Base-by-base conservation (phyloP, 1,284 basidiomycete species). In the Vanrija sp. region DNA sequence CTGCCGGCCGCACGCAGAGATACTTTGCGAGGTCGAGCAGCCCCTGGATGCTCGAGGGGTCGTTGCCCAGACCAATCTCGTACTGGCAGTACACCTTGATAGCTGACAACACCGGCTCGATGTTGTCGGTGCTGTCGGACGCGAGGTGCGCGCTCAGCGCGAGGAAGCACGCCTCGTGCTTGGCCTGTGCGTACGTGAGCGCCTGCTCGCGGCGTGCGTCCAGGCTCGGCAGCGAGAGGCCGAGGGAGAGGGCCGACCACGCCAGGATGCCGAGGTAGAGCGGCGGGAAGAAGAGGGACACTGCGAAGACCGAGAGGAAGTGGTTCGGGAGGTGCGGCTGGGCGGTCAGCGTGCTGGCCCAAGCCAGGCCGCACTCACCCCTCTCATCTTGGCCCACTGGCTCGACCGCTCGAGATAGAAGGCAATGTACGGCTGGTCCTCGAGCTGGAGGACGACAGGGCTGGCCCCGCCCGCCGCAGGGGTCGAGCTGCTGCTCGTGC, bases 231-330 rank as follows among this genome's bases (percentile, higher is more conserved):
- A 31, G 31, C 2, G 31, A 31, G 12, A 31, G 31, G 31, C 31
- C 31, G 31, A 31, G 31, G 9, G 31, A 31, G 9, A 31, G 31
- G 6, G 47, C 37, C n/a, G 47, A 39, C 37, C 37, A 49, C 3
- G 47, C 47, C 20, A 49, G 47, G 19, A 49, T 49, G 10, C 47
- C 47, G 15, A 41, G 12, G 38, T 49, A 49, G 16, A 49, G 38
- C 22, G 47, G 47, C 24, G 37, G 38, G 39, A 41, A 49, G 22
- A 41, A 38, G 12, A 49, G 47, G 10, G 23, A 23, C n/a, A 41
- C 47, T 2, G 47, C 37, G 39, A 49, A 49, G 16, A 49, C 25
- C n/a, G 38, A 25, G 15, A 49, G 47, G 25, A 25, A 49, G 47
- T 49, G 47, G 41, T 49, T 49, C n/a, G 36, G 36, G 6, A 49